Conservation (phyloP, 1,284 basidiomycete species). For the Marasmius sp. region DNA sequence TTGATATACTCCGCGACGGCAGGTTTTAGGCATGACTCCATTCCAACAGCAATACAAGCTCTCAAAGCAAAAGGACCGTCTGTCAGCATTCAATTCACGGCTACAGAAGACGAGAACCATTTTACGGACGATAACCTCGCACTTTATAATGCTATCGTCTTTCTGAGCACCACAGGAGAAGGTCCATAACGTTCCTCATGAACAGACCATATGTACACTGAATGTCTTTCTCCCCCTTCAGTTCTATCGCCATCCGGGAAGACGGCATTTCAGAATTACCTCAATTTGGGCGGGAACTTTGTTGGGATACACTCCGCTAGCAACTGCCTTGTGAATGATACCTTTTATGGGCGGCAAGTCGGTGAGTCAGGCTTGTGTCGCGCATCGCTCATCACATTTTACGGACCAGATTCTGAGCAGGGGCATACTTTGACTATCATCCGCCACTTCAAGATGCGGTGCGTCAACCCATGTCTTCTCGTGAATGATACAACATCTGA, state of each 20-base stretch:
- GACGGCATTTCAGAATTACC: conserved; percentile 57
- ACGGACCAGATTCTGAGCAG: conserved; percentile 19
- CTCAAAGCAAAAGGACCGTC: conserved; percentile 32
- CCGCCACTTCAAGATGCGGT: conserved; percentile 50
- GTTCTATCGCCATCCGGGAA: conserved; percentile 58
- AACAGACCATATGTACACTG: not conserved
- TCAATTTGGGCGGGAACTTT: conserved; percentile 54
- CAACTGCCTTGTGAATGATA: conserved; percentile 46
- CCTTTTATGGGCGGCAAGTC: conserved; percentile 48
- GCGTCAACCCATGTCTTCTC: conserved; percentile 2
- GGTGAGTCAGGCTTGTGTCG: conserved; percentile 28
- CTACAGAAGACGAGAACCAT: conserved; percentile 61
- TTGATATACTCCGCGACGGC: conserved; percentile 58
- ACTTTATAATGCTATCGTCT: conserved; percentile 67
- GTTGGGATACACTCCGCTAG: conserved; percentile 51
- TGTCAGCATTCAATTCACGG: conserved; percentile 56
- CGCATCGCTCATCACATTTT: not conserved
- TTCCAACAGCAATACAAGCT: conserved; percentile 60
- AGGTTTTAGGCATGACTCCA: conserved; percentile 72
- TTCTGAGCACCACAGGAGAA: conserved; percentile 73
- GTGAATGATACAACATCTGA: not conserved
- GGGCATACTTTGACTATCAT: conserved; percentile 63
- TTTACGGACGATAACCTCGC: conserved; percentile 60
- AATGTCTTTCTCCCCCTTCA: conserved; percentile 16
- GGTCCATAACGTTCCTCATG: conserved; percentile 28